Conservation (phyloP, 495 filamentous ascomycete genomes). For the Aspergillus coremiiformis region DNA sequence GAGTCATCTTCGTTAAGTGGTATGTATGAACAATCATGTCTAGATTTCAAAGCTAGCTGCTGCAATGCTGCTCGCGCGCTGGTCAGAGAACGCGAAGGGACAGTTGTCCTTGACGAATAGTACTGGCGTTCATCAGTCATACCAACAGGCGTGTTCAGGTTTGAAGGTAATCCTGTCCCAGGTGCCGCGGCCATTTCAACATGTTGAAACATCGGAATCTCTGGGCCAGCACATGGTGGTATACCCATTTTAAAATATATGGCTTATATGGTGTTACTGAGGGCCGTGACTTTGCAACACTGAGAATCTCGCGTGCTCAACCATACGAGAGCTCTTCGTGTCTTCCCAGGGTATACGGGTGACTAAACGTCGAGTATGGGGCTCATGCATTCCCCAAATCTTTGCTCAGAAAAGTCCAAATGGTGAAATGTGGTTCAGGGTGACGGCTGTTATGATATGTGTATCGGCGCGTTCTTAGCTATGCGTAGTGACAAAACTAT, state of each 20-base stretch:
- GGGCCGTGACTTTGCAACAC: not conserved
- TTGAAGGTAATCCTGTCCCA: not conserved
- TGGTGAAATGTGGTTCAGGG: not conserved
- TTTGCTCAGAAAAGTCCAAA: not conserved
- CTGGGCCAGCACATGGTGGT: not conserved
- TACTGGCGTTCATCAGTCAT: not conserved
- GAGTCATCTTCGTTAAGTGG: not conserved
- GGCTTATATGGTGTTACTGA: not conserved
- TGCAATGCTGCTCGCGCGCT: not conserved
- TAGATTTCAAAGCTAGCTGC: not conserved
- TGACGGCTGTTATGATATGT: not conserved
- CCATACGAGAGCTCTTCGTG: not conserved
- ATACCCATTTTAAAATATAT: not conserved
- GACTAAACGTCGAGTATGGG: not conserved
- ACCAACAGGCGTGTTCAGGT: not conserved
- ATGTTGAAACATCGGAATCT: conserved; percentile 2
- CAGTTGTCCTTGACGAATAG: not conserved
- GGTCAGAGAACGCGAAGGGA: too few species aligned
- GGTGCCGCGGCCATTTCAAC: not conserved
- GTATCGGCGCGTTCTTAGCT: too few species aligned
- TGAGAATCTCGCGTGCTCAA: not conserved
- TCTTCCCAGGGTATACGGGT: not conserved
- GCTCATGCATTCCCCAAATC: not conserved
- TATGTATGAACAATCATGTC: not conserved
- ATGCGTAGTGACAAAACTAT: too few species aligned